Evolutionary conservation across 257 asterid species (phyloP).

Genomic region (Solanum commersonii): DNA sequence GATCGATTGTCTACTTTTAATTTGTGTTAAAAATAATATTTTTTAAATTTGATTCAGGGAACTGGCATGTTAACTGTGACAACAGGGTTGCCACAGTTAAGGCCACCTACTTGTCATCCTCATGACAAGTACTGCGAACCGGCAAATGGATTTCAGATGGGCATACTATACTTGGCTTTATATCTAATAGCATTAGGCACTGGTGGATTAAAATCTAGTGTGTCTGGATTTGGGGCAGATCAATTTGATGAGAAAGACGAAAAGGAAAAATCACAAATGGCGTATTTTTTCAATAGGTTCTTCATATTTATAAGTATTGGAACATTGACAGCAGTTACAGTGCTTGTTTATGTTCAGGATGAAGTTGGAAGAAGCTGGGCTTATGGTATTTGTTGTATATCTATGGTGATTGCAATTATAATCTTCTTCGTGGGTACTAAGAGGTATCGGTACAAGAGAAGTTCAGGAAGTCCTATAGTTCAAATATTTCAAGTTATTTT

Average conservation of each 20-base stretch:
- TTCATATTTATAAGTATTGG: slow-evolving; percentile 36
- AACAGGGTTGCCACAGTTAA: slow-evolving; percentile 50
- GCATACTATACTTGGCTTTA: slow-evolving; percentile 55
- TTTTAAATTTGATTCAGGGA: slow-evolving; percentile 30
- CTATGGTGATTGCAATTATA: slow-evolving; percentile 30
- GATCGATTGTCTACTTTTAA: background rate
- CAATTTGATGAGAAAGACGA: slow-evolving; percentile 88
- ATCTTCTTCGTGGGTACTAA: slow-evolving; percentile 2
- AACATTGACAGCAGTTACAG: slow-evolving; percentile 17
- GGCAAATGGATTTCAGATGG: slow-evolving; percentile 73
- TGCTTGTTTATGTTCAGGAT: slow-evolving; percentile 10
- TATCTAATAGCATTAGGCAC: slow-evolving; percentile 85
- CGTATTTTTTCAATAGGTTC: slow-evolving; percentile 76
- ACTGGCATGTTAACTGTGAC: slow-evolving; percentile 59
- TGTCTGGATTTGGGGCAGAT: slow-evolving; percentile 84
- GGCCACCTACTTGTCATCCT: slow-evolving; percentile 59
- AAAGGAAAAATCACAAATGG: slow-evolving; percentile 71
- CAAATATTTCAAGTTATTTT: slow-evolving; percentile 19
- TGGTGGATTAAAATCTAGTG: slow-evolving; percentile 88
- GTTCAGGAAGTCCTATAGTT: slow-evolving; percentile 11
- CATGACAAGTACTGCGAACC: slow-evolving; percentile 27
- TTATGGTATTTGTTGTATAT: slow-evolving; percentile 19
- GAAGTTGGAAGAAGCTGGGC: slow-evolving; percentile 15
- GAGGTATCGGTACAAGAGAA: slow-evolving; percentile 5
- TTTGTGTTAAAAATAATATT: background rate